Evolutionary conservation across 2,329 filamentous ascomycete species (phyloP).

Genomic region (Dothiorella sarmentorum): DNA sequence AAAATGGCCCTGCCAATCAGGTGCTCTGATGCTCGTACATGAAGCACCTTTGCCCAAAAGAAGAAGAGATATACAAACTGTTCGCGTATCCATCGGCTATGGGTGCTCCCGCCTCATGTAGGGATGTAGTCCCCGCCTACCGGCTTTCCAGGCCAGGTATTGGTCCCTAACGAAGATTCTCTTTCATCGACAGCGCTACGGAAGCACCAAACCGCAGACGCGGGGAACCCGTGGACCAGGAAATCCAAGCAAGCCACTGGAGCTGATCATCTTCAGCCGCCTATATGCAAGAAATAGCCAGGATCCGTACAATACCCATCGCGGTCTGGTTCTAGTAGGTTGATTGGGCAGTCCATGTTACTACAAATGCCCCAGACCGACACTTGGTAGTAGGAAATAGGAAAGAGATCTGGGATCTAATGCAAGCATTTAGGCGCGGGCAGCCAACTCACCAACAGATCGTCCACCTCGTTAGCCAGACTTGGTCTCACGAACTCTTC

Average conservation of each 20-base stretch:
- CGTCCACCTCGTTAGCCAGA: neutral
- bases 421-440: neutral
- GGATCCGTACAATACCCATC: neutral
- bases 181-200: slow-evolving; percentile 8
- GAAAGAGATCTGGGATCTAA: neutral
- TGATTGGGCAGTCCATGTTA: no score
- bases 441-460: neutral
- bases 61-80: slow-evolving; percentile 1
- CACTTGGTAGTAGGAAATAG: neutral
- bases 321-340: neutral
- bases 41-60: neutral
- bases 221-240: neutral
- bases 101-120: slow-evolving; percentile 4
- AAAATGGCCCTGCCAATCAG: neutral
- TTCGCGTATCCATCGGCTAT: neutral
- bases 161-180: neutral
- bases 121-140: neutral
- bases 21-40: neutral
- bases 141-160: neutral
- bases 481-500: neutral
- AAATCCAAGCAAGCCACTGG: neutral
- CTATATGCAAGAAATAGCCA: slow-evolving; percentile 5
- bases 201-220: neutral
- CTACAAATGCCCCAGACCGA: neutral
- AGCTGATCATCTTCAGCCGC: slow-evolving; percentile 1